These are phyloP conservation scores for Fomitiporia mediterranea DNA, from an alignment of 1,284 basidiomycete species.

Conservation along the genomic window DNA sequence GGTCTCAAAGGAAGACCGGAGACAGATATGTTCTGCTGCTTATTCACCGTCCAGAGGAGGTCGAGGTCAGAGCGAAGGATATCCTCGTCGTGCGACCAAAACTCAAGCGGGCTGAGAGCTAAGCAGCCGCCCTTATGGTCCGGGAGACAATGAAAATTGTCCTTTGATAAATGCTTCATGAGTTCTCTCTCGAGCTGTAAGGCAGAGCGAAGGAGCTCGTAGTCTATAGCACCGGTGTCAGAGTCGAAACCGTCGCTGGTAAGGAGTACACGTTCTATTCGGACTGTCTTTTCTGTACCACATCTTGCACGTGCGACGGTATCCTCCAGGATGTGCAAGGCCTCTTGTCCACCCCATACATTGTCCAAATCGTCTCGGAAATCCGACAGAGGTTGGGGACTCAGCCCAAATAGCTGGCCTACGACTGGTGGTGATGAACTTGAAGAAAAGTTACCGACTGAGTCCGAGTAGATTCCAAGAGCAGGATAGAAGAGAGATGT, in stretches of 20 bases:
- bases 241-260: conserved; percentile 46
- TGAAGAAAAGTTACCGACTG: conserved; percentile 59
- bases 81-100: conserved; percentile 63
- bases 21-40: conserved; percentile 47
- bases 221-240: conserved; percentile 54
- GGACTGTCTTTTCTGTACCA: conserved; percentile 64
- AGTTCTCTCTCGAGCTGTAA: conserved; percentile 60
- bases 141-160: conserved; percentile 47
- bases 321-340: conserved; percentile 62
- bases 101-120: conserved; percentile 65
- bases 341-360: conserved; percentile 60
- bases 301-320: conserved; percentile 70
- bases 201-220: conserved; percentile 55
- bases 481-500: conserved; percentile 94
- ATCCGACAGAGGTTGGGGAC: conserved; percentile 42
- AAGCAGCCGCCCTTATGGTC: conserved; percentile 47
- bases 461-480: conserved; percentile 77
- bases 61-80: conserved; percentile 49
- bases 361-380: conserved; percentile 54
- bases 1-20: conserved; percentile 60
- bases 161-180: conserved; percentile 38
- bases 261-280: conserved; percentile 74
- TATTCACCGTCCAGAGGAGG: conserved; percentile 53
- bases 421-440: conserved; percentile 51
- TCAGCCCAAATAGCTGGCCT: conserved; percentile 53